Evolutionary conservation across 257 asterid genomes (phyloP), one percentile per base, ranked within the genome.

Genomic region (Penstemon davidsonii): DNA sequence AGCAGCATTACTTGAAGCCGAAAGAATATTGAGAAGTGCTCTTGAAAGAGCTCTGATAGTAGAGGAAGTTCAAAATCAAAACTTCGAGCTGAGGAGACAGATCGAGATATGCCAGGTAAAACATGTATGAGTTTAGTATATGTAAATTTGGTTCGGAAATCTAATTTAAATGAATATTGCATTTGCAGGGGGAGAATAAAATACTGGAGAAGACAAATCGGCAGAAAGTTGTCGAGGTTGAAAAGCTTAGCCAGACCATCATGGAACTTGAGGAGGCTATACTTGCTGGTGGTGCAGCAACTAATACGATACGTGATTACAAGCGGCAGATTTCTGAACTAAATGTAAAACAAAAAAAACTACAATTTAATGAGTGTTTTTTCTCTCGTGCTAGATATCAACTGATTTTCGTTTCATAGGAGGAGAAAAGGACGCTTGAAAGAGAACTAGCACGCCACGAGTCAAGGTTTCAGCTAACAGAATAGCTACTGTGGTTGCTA

Each of bases 1-100:
- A 78, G 86, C 87, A 33, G 98, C 98, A 5, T 71, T 92, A 72
- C 77, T 92, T 59, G 96, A 92, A 77, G 96, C 98, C 1, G 96
- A 89, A 77, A 66, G 79, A 72, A 87, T 86, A 71, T 36, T 92
- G 65, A 84, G 73, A 76, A 92, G 95, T 74, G 89, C 96, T 15
- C 72, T 89, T 6, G 98, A 87, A 75, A 83, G 96, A 77, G 96
- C 89, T 42, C 75, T 87, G 10, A 83, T 92, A 36, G 96, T 92
- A 2, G 96, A 92, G 60, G 98, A 89, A 76, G 88, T 92, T 61
- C 96, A 89, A 64, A 92, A 87, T 72, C 89, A 84, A 37, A 92
- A 92, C 80, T 82, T 67, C 4, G 96, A 87, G 73, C 87, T 92
- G 39, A 82, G 83, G 68, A 83, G 96, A 72, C 98, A 89, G 73